These are phyloP conservation scores for Aspergillus sp. DNA, from an alignment of 2,329 filamentous ascomycete genomes.

Conservation along the genomic window DNA sequence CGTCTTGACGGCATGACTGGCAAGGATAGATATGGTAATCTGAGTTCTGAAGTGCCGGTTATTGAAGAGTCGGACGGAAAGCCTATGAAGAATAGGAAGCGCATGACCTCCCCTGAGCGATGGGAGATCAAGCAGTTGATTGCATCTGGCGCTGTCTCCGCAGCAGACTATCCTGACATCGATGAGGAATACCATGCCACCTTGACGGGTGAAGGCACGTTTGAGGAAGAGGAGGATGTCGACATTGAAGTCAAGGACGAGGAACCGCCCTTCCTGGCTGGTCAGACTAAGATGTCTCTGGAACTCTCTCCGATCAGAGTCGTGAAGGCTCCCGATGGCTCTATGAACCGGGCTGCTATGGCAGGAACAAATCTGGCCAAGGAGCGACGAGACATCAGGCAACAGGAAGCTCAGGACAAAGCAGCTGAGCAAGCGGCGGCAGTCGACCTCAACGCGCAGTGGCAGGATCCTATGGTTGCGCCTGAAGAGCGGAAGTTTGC, in stretches of 20 bases:
- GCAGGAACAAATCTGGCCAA: constrained; percentile 84
- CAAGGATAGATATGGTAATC: constrained; percentile 59
- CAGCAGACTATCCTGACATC: constrained; percentile 89
- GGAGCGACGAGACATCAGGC: constrained; percentile 82
- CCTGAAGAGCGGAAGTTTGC: constrained; percentile 87
- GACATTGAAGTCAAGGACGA: constrained; percentile 97
- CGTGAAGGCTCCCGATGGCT: constrained; percentile 97
- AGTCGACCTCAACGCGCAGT: constrained; percentile 83
- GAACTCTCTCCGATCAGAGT: constrained; percentile 95
- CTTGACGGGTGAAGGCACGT: constrained; percentile 77
- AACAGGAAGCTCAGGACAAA: constrained; percentile 82
- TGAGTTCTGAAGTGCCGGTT: constrained; percentile 59
- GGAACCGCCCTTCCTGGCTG: constrained; percentile 91
- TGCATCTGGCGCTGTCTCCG: constrained; percentile 88
- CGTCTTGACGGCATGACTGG: constrained; percentile 64
- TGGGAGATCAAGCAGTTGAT: constrained; percentile 98
- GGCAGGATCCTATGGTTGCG: constrained; percentile 94
- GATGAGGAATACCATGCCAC: constrained; percentile 92
- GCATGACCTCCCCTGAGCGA: constrained; percentile 92
- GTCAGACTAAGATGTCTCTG: constrained; percentile 93
- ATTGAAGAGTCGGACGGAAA: constrained; percentile 63
- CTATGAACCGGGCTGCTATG: constrained; percentile 94
- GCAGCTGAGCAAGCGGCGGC: constrained; percentile 71
- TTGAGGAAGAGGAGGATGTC: constrained; percentile 93
- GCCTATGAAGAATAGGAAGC: constrained; percentile 71